phyloP scores from a whole-genome alignment of 768 basidiomycete genomes.

The Lentinula edodes region DNA sequence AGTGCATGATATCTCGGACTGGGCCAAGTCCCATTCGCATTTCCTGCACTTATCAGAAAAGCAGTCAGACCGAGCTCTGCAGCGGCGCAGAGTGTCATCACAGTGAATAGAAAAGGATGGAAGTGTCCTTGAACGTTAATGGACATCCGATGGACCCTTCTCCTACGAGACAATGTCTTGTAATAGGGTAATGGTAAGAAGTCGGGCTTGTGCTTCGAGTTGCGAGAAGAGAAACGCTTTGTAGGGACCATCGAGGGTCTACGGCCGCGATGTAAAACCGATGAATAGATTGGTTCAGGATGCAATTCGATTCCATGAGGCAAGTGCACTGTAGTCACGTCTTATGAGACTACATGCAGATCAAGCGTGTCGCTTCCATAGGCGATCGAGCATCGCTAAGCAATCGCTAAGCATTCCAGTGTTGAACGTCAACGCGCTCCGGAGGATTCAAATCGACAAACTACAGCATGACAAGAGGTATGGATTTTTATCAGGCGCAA shows the following conservation, averaged over 20 bases:
- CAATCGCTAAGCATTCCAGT: neutral
- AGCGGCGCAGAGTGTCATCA: conserved; percentile 63
- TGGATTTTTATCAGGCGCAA: neutral
- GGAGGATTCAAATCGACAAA: too few relatives aligned
- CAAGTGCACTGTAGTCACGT: neutral
- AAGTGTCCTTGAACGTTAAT: conserved; percentile 44
- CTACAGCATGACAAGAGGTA: too few relatives aligned
- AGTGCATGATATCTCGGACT: conserved; percentile 58
- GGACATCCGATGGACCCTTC: conserved; percentile 24
- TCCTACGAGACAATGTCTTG: neutral
- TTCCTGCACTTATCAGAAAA: conserved; percentile 67
- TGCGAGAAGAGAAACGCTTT: neutral
- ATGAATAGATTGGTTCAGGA: neutral
- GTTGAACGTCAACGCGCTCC: too few relatives aligned
- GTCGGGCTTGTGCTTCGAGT: neutral
- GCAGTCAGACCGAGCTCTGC: conserved; percentile 72
- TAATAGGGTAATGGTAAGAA: neutral
- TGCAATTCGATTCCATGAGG: neutral
- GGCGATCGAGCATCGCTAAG: neutral
- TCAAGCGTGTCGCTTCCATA: neutral
- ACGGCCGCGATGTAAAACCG: neutral
- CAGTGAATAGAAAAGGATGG: conserved; percentile 54
- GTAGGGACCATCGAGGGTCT: neutral
- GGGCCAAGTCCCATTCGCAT: conserved; percentile 56
- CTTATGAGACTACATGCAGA: neutral